Evolutionary conservation across 208 protist genomes (phyloP).

Genomic region (Acanthamoeba healyi): DNA sequence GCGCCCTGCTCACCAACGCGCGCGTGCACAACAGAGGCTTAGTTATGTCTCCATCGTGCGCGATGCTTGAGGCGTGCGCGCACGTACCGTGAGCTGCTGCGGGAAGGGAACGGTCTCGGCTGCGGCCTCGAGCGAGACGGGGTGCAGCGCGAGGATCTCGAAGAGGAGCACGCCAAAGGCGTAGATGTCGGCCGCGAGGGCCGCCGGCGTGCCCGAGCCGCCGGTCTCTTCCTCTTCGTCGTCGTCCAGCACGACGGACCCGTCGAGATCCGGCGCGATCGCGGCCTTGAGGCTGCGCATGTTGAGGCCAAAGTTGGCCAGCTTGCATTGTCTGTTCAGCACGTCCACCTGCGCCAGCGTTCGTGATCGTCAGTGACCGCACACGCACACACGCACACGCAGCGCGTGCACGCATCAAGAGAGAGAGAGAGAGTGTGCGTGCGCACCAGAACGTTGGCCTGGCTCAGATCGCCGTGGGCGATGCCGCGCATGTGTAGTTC

Average conservation of each 20-base stretch:
- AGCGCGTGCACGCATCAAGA: neutral
- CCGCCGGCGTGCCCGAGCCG: neutral
- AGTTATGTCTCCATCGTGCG: too few species aligned
- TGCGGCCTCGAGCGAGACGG: neutral
- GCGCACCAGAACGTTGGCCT: conserved; percentile 28
- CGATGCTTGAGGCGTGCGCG: neutral
- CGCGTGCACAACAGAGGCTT: neutral
- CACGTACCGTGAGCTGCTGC: neutral
- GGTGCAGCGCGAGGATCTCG: conserved; percentile 33
- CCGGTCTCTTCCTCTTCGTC: conserved; percentile 4
- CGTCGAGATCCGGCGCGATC: neutral
- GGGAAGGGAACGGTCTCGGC: neutral
- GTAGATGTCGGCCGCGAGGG: conserved; percentile 50
- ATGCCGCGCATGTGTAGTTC: conserved; percentile 52
- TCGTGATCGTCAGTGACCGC: neutral
- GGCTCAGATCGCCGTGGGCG: conserved; percentile 42
- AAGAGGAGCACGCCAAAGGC: conserved; percentile 63
- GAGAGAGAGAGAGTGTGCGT: neutral
- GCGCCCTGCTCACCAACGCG: neutral
- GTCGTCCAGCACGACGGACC: neutral
- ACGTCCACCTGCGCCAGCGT: conserved; percentile 26
- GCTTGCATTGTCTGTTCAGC: conserved; percentile 34
- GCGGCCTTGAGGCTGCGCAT: neutral
- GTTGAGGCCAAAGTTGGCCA: conserved; percentile 55
- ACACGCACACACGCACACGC: neutral